A percentile compares a stretch with the other conserved stretches of the same genome.
phyloP scores from a whole-genome alignment of 352 stramenopile genomes.

The Phytophthora sansomeana region DNA sequence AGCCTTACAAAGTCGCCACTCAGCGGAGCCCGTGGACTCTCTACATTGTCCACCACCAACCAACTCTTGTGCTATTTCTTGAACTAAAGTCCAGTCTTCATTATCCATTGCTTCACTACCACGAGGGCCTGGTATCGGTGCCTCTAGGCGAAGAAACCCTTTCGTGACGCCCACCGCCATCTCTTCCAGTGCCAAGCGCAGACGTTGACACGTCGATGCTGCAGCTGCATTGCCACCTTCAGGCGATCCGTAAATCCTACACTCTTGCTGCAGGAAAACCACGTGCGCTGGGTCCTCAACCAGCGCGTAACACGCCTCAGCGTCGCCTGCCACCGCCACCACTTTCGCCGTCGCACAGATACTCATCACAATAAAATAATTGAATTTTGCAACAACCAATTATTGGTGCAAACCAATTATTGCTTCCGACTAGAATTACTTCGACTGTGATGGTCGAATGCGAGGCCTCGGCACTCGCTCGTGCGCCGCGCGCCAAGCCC shows the following conservation, averaged over 20 bases:
- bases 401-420: too few species aligned
- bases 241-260: constrained; percentile 37
- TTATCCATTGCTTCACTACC: not conserved
- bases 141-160: constrained; percentile 48
- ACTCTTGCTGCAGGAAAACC: constrained; percentile 27
- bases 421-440: not conserved
- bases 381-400: too few species aligned
- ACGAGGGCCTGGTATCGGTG: not conserved
- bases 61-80: constrained; percentile 24
- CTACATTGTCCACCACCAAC: not conserved
- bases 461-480: constrained; percentile 4
- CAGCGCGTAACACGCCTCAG: constrained; percentile 37
- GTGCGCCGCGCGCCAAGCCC: constrained; percentile 12
- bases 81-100: constrained; percentile 1
- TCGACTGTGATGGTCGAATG: constrained; percentile 16
- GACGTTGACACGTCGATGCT: constrained; percentile 1
- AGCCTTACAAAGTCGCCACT: constrained; percentile 38
- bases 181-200: constrained; percentile 62
- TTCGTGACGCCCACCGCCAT: constrained; percentile 46
- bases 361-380: not conserved
- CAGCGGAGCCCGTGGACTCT: not conserved
- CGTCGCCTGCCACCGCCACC: constrained; percentile 3
- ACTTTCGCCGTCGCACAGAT: constrained; percentile 13
- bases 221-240: constrained; percentile 17
- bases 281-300: constrained; percentile 28